phyloP scores from a whole-genome alignment of 805 yeast genomes.

The Candida nanaspora region DNA sequence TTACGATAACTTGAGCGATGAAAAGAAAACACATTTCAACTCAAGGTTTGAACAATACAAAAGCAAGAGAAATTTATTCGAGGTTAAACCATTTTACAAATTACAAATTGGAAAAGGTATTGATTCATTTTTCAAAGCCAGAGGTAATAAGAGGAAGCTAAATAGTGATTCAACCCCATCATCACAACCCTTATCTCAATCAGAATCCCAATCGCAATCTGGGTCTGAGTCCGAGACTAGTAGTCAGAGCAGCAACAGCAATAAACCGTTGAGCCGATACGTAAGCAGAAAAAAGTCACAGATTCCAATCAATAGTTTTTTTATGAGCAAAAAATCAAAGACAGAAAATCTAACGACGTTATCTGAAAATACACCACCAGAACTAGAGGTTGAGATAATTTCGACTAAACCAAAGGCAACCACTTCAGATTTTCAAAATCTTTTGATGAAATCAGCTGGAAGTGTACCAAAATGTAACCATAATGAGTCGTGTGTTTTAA shows the following conservation, averaged over 20 bases:
- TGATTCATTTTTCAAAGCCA: constrained; percentile 20
- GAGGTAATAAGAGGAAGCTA: not conserved
- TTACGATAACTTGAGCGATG: not conserved
- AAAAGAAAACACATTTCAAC: not conserved
- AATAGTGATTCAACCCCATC: not conserved
- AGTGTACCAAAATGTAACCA: constrained; percentile 40
- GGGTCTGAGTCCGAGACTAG: not conserved
- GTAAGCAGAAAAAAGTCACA: constrained; percentile 3
- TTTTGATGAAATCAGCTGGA: not conserved
- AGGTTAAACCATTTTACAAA: constrained; percentile 44
- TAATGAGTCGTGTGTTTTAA: constrained; percentile 35
- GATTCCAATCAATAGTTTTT: constrained; percentile 4
- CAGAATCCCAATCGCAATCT: not conserved
- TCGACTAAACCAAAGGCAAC: too few relatives aligned
- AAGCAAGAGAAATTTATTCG: constrained; percentile 33
- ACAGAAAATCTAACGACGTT: not conserved
- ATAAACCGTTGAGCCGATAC: not conserved
- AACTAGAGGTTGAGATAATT: too few relatives aligned
- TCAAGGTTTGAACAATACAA: constrained; percentile 3
- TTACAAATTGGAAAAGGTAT: constrained; percentile 22
- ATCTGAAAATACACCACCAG: too few relatives aligned
- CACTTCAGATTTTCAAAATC: not conserved
- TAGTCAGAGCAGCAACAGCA: not conserved
- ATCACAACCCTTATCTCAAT: too few relatives aligned
- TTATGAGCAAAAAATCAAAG: constrained; percentile 1